Percentiles rank a stretch among this genome's conserved stretches.
Evolutionary conservation across 225 moss, liverwort and hornwort genomes (phyloP).

Genomic region (Polytrichum commune): DNA sequence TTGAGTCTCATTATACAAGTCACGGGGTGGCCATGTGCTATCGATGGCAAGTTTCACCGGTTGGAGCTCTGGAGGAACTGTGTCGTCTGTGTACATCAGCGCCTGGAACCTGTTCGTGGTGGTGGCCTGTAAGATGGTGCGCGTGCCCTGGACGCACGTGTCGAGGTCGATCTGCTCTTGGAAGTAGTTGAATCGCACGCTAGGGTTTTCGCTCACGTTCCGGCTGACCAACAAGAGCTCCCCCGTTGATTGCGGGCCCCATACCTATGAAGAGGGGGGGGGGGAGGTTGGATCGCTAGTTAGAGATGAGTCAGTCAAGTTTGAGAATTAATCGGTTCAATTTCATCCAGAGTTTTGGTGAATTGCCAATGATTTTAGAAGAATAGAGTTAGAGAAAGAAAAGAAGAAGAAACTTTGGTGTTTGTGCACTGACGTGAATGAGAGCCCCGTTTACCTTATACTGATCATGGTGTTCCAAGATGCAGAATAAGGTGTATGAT

Average conservation of each 20-base stretch:
- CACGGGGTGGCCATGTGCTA: slow-evolving; percentile 22
- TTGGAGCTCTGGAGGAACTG: slow-evolving; percentile 18
- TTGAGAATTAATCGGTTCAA: no score
- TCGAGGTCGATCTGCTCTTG: slow-evolving; percentile 24
- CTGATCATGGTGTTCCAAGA: no score
- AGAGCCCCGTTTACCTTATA: no score
- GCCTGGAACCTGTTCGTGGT: slow-evolving; percentile 23
- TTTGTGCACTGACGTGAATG: no score
- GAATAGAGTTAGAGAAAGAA: no score
- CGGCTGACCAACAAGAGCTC: slow-evolving; percentile 31
- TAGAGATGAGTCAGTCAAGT: no score
- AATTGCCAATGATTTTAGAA: no score
- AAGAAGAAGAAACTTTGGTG: no score
- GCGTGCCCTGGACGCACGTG: slow-evolving; percentile 41
- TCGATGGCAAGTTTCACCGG: slow-evolving; percentile 14
- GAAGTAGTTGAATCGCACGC: slow-evolving; percentile 62
- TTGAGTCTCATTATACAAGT: slow-evolving; percentile 11
- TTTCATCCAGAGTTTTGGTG: no score
- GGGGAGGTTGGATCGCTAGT: no score
- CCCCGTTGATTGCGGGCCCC: slow-evolving; percentile 49
- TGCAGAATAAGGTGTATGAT: no score
- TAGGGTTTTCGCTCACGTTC: slow-evolving; percentile 29
- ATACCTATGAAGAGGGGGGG: slow-evolving; percentile 8
- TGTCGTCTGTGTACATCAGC: slow-evolving; percentile 41
- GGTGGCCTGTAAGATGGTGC: slow-evolving; percentile 24